A percentile compares a stretch with the other conserved stretches of the same genome.
Evolutionary conservation across 2,329 filamentous ascomycete genomes (phyloP).

Genomic region (Sclerotinia spermophila): DNA sequence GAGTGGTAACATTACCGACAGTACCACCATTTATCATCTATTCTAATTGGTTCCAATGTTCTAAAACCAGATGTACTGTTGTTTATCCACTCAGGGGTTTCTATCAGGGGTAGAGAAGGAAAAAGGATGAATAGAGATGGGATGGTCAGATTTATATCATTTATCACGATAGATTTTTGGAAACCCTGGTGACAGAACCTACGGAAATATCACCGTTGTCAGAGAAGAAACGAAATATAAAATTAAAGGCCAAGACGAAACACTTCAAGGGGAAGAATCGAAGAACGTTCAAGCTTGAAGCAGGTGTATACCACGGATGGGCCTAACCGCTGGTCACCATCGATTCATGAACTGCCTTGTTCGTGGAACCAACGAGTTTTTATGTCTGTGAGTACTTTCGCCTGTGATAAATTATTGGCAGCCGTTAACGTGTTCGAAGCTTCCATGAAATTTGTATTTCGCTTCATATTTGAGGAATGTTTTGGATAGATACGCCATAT

Average conservation of each 20-base stretch:
- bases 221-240: background rate
- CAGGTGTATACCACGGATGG: background rate
- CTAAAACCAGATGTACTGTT: background rate
- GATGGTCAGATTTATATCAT: conserved; percentile 1
- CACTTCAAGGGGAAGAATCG: background rate
- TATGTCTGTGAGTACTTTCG: background rate
- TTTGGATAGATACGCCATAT: background rate
- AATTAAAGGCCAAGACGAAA: conserved; percentile 1
- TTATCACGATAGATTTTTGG: conserved; percentile 3
- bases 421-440: background rate
- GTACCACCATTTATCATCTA: background rate
- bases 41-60: background rate
- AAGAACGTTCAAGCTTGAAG: background rate
- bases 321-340: background rate
- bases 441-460: background rate
- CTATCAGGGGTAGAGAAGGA: background rate
- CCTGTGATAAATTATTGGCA: background rate
- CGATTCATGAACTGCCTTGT: background rate
- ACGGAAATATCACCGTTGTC: background rate
- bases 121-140: background rate
- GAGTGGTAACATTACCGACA: background rate
- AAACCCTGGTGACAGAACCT: background rate
- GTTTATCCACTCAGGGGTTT: conserved; percentile 9
- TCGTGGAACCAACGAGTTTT: background rate
- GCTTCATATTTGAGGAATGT: background rate